Conservation (phyloP, 306 rosid genomes). For the Bauhinia variegata region DNA sequence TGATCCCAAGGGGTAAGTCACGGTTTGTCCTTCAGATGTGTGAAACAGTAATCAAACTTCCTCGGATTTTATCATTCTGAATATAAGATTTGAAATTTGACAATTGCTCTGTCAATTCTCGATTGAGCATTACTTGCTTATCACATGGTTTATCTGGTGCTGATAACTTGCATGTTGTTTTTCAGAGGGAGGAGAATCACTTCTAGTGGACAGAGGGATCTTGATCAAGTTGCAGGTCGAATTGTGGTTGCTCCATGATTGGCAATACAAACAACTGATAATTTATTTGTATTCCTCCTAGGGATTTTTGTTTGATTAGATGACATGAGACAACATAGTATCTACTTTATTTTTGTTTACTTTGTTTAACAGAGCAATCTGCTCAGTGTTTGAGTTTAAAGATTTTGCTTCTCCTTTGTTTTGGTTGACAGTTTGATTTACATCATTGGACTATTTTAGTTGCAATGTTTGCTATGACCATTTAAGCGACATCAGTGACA, state of each 20-base stretch:
- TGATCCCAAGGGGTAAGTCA: slow-evolving; percentile 62
- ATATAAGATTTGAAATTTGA: too few species aligned
- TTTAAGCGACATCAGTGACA: too few species aligned
- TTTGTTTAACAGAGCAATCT: background rate
- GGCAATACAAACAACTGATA: background rate
- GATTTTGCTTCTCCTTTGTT: background rate
- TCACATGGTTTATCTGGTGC: background rate
- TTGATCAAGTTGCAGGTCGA: slow-evolving; percentile 52
- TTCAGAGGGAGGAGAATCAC: slow-evolving; percentile 51
- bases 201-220: slow-evolving; percentile 51
- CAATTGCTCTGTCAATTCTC: too few species aligned
- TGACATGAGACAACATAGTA: slow-evolving; percentile 7
- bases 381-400: slow-evolving; percentile 1
- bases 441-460: background rate
- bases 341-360: background rate
- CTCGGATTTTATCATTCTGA: too few species aligned
- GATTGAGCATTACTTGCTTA: background rate
- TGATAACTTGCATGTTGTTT: background rate
- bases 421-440: slow-evolving; percentile 20
- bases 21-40: slow-evolving; percentile 6
- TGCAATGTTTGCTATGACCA: background rate
- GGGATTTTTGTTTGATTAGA: slow-evolving; percentile 13
- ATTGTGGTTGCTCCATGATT: slow-evolving; percentile 43
- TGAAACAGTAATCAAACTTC: background rate
- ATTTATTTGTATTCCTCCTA: background rate